A percentile compares a stretch with the other conserved stretches of the same genome.
Conservation (phyloP, 768 basidiomycete genomes). For the Trametes villosa region DNA sequence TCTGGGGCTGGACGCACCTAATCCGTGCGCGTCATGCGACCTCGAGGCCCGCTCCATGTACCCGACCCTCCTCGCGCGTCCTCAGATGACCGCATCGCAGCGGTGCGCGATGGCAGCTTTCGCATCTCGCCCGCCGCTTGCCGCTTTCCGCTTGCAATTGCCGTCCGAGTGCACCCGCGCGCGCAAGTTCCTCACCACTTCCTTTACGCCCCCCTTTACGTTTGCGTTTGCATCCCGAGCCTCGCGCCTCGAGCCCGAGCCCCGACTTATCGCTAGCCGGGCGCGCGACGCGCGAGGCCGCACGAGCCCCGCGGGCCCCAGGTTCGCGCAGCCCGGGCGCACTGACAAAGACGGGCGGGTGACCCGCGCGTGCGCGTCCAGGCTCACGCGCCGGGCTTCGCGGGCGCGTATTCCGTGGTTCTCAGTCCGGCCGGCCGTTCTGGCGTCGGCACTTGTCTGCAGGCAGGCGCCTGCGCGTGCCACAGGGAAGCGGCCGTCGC, state of each 20-base stretch:
- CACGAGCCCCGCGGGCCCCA: no score
- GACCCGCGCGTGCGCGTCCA: neutral
- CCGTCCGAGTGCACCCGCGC: neutral
- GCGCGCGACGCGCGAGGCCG: no score
- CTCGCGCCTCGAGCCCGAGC: no score
- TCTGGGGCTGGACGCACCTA: no score
- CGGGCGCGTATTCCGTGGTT: neutral
- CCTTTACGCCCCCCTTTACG: neutral
- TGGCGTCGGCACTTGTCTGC: neutral
- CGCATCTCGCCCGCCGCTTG: neutral
- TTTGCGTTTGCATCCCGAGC: no score
- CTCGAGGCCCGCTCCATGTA: neutral
- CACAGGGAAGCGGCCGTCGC: no score
- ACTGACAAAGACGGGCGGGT: neutral
- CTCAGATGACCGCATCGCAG: neutral
- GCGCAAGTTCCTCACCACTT: neutral
- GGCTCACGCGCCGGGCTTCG: neutral
- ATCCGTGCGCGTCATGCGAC: slow-evolving; percentile 6
- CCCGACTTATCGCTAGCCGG: no score
- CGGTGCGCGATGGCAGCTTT: neutral
- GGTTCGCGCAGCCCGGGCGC: no score
- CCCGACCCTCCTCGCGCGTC: neutral
- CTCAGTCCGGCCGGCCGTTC: neutral
- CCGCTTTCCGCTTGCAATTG: no score
- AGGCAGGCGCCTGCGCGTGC: no score